phyloP scores from a whole-genome alignment of 768 basidiomycete species.

The Lactifluus echinatus region DNA sequence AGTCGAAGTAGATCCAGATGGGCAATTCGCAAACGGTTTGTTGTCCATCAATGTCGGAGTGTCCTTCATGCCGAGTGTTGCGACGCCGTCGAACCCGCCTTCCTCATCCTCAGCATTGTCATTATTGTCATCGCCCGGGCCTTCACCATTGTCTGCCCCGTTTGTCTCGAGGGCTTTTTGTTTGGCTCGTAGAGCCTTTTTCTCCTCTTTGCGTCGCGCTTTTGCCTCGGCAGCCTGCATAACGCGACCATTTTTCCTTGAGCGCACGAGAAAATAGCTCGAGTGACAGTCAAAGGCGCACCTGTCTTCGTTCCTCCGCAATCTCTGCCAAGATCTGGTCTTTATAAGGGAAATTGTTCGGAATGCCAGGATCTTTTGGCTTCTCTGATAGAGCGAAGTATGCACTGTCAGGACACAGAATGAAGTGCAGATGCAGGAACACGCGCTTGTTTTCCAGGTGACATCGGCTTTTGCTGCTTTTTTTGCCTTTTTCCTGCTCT shows the following conservation, averaged over 20 bases:
- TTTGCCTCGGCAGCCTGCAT: conserved; percentile 71
- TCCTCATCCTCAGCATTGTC: conserved; percentile 27
- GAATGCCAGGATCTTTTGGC: conserved; percentile 87
- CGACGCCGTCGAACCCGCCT: conserved; percentile 40
- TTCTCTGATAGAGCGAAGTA: conserved; percentile 40
- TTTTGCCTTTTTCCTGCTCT: conserved; percentile 66
- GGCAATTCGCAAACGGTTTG: conserved; percentile 17
- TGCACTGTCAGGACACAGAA: neutral
- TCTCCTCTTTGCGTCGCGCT: conserved; percentile 54
- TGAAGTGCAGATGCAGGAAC: neutral
- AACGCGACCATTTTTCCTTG: no score
- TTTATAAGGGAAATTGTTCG: conserved; percentile 89
- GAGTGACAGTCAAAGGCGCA: conserved; percentile 29
- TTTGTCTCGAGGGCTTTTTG: conserved; percentile 10
- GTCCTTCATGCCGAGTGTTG: conserved; percentile 22
- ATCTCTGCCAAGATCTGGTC: conserved; percentile 90
- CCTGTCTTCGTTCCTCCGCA: conserved; percentile 68
- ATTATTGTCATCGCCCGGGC: conserved; percentile 24
- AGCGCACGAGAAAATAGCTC: neutral
- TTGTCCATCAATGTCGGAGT: conserved; percentile 16
- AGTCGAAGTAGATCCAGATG: conserved; percentile 23
- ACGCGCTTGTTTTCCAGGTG: conserved; percentile 85
- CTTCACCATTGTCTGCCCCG: conserved; percentile 20
- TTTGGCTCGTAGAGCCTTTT: conserved; percentile 38
- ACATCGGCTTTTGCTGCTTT: conserved; percentile 71